phyloP scores from a whole-genome alignment of 352 stramenopile species.

The Globisporangium echinulatum region DNA sequence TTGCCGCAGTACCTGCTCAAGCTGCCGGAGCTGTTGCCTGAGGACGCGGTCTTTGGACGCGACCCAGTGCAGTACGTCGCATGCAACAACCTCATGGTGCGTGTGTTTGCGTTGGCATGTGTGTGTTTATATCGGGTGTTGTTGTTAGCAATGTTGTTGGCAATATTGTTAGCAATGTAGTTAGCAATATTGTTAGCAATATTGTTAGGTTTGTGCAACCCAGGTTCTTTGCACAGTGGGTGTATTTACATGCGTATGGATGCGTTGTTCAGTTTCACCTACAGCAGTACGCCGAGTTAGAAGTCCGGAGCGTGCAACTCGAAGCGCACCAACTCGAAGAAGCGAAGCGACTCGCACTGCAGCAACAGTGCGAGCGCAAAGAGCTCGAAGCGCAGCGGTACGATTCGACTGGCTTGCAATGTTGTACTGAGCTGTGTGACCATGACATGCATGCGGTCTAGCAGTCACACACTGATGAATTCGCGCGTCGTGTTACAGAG shows the following conservation, averaged over 20 bases:
- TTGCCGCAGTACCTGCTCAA: constrained; percentile 58
- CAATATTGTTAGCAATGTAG: background rate
- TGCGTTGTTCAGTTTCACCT: constrained; percentile 1
- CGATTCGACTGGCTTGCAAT: constrained; percentile 6
- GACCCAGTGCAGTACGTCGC: constrained; percentile 65
- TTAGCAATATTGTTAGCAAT: background rate
- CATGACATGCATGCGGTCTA: background rate
- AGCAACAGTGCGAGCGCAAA: constrained; percentile 9
- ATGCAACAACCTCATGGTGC: constrained; percentile 72
- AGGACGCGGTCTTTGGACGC: constrained; percentile 54
- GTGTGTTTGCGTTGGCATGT: background rate
- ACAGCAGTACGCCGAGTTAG: background rate
- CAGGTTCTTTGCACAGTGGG: no score
- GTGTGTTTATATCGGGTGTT: background rate
- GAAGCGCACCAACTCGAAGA: constrained; percentile 15
- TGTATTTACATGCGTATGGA: no score
- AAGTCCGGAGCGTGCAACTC: constrained; percentile 4
- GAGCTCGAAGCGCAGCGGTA: constrained; percentile 9
- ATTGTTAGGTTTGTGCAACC: no score
- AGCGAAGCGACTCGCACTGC: constrained; percentile 1
- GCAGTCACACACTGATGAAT: background rate
- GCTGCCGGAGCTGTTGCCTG: constrained; percentile 45
- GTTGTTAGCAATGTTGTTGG: background rate
- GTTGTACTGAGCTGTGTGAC: background rate
- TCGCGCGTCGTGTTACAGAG: constrained; percentile 3